These are phyloP conservation scores for Xylaria cubensis DNA, from an alignment of 495 filamentous ascomycete species.

Conservation along the genomic window DNA sequence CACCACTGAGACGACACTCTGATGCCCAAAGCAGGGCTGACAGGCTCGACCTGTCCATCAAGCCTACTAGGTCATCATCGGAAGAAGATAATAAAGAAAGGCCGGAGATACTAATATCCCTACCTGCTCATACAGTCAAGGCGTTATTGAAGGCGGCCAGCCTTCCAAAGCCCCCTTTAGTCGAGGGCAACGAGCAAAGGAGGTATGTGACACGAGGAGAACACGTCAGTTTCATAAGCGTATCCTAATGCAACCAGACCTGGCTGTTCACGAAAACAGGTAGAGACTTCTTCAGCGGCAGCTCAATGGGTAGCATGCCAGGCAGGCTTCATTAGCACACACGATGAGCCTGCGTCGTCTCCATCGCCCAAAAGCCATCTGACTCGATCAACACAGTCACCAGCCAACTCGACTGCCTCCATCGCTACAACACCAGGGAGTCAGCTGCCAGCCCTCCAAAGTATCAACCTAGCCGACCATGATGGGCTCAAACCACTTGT, in stretches of 20 bases:
- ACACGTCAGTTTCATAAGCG: neutral
- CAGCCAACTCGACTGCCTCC: constrained; percentile 31
- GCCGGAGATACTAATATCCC: constrained; percentile 7
- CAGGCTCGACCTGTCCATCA: constrained; percentile 1
- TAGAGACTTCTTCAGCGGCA: constrained; percentile 15
- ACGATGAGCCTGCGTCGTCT: constrained; percentile 1
- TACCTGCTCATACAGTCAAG: constrained; percentile 1
- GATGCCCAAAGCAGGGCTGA: constrained; percentile 6
- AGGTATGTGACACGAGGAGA: neutral
- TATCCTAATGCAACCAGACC: neutral
- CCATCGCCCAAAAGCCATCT: constrained; percentile 17
- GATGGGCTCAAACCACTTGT: constrained; percentile 56
- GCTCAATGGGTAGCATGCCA: constrained; percentile 23
- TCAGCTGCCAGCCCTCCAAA: constrained; percentile 49
- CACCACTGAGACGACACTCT: constrained; percentile 16
- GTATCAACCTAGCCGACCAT: constrained; percentile 42
- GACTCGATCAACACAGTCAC: constrained; percentile 25
- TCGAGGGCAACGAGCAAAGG: constrained; percentile 5
- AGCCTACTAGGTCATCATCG: neutral
- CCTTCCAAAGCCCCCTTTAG: neutral
- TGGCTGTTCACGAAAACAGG: neutral
- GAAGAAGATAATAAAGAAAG: neutral
- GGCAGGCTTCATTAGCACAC: constrained; percentile 22
- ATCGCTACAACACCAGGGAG: constrained; percentile 32
- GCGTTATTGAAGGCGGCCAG: neutral